phyloP scores from a whole-genome alignment of 192 early-diverging fungal species.

The Paraglomus occultum region DNA sequence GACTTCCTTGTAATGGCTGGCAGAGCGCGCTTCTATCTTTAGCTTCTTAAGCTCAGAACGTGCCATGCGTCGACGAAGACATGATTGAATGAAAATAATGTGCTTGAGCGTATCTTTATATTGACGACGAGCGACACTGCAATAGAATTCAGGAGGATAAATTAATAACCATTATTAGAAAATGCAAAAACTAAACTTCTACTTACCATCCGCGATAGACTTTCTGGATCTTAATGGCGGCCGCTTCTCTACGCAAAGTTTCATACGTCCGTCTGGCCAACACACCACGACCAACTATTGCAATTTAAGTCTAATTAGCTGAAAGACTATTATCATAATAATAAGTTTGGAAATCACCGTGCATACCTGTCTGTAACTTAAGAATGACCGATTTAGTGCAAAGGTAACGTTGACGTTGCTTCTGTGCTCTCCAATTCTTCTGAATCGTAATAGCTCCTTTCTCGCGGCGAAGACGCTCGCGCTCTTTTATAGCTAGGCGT shows the following conservation, averaged over 20 bases:
- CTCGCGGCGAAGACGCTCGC: constrained; percentile 56
- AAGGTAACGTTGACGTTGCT: constrained; percentile 51
- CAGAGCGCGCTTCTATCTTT: constrained; percentile 84
- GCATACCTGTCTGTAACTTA: constrained; percentile 54
- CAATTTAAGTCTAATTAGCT: background rate
- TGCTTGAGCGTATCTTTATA: constrained; percentile 52
- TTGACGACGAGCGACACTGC: constrained; percentile 50
- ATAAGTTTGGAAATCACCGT: background rate
- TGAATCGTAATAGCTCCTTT: constrained; percentile 78
- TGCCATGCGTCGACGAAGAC: constrained; percentile 72
- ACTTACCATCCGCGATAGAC: constrained; percentile 60
- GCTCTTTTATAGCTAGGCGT: constrained; percentile 51
- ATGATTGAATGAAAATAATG: constrained; percentile 81
- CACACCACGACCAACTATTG: constrained; percentile 53
- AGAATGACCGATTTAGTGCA: constrained; percentile 51
- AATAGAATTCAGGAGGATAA: background rate
- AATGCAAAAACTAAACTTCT: background rate
- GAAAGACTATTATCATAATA: background rate
- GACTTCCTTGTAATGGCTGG: constrained; percentile 90
- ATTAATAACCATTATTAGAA: background rate
- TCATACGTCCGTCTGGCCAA: constrained; percentile 63
- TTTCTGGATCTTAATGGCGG: constrained; percentile 79
- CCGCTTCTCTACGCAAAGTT: constrained; percentile 54
- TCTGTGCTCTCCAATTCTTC: constrained; percentile 63
- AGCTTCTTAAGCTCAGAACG: constrained; percentile 63